Percentiles rank a stretch among this genome's conserved stretches.
These are phyloP conservation scores for Turritis glabra DNA, from an alignment of 345 rosid species.

Conservation along the genomic window DNA sequence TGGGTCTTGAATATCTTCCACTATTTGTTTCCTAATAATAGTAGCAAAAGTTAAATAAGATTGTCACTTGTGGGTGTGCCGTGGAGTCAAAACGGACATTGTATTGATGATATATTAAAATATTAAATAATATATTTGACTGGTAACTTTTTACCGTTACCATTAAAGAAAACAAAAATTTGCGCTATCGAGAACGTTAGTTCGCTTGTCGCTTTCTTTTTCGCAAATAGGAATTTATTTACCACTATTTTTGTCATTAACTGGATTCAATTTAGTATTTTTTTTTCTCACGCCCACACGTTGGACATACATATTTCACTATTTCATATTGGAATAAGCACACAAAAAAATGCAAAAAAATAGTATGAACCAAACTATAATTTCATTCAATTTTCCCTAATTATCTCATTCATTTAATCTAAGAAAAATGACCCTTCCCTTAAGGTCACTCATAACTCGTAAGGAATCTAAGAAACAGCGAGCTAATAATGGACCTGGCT, in stretches of 20 bases:
- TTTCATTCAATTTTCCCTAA: neutral
- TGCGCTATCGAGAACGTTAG: too few species aligned
- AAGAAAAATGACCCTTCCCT: constrained; percentile 4
- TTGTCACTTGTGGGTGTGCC: constrained; percentile 1
- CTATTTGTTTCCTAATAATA: neutral
- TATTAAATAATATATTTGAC: too few species aligned
- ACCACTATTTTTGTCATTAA: too few species aligned
- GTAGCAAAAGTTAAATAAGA: neutral
- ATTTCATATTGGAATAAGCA: neutral
- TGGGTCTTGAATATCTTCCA: constrained; percentile 2
- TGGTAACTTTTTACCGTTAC: too few species aligned
- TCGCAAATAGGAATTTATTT: too few species aligned
- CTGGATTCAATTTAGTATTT: too few species aligned
- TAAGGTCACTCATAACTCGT: constrained; percentile 23
- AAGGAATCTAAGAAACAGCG: constrained; percentile 24
- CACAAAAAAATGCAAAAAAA: too few species aligned
- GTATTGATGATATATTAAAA: too few species aligned
- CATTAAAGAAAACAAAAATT: too few species aligned
- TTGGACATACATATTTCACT: neutral
- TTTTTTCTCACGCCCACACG: neutral
- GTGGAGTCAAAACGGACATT: too few species aligned
- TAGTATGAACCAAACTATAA: too few species aligned
- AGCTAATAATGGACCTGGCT: constrained; percentile 29
- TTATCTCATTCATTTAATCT: neutral
- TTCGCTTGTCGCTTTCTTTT: too few species aligned